phyloP scores from a whole-genome alignment of 2,329 filamentous ascomycete genomes.

The Scolecobasidium constrictum region DNA sequence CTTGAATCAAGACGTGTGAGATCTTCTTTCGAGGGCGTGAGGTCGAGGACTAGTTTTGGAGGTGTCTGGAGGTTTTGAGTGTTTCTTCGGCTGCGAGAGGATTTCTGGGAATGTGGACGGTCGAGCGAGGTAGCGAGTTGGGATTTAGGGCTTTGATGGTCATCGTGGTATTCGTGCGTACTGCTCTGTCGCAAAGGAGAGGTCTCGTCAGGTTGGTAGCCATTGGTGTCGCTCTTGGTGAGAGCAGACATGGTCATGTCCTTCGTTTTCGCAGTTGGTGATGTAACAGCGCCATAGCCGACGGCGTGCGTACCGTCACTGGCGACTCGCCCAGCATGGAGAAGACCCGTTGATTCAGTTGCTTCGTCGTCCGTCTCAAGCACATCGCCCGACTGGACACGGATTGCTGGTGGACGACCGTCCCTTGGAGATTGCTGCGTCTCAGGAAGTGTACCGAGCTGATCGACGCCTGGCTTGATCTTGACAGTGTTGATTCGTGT shows the following conservation, averaged over 20 bases:
- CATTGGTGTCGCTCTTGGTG: not conserved
- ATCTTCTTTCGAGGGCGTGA: slow-evolving; percentile 2
- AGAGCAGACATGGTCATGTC: not conserved
- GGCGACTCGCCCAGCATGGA: slow-evolving; percentile 46
- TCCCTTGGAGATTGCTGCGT: slow-evolving; percentile 4
- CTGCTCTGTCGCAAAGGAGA: not conserved
- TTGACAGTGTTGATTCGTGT: slow-evolving; percentile 54
- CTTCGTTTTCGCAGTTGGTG: slow-evolving; percentile 18
- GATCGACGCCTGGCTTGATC: slow-evolving; percentile 45
- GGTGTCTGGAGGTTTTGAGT: not conserved
- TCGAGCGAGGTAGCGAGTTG: not conserved
- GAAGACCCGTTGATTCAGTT: slow-evolving; percentile 25
- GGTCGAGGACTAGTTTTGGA: slow-evolving; percentile 5
- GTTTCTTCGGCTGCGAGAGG: not conserved
- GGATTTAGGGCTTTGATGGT: too few species aligned
- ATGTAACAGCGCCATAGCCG: slow-evolving; percentile 32
- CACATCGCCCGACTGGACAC: not conserved
- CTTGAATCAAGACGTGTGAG: too few species aligned
- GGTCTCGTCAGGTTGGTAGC: not conserved
- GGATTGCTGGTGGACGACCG: not conserved
- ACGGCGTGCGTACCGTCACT: slow-evolving; percentile 57
- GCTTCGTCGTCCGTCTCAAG: not conserved
- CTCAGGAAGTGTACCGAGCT: slow-evolving; percentile 2
- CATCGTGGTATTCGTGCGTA: too few species aligned
- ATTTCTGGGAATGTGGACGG: not conserved